Percentiles rank a stretch among this genome's conserved stretches.
Conservation (phyloP, 78 protist genomes). For the Dictyostelium capitatum region DNA sequence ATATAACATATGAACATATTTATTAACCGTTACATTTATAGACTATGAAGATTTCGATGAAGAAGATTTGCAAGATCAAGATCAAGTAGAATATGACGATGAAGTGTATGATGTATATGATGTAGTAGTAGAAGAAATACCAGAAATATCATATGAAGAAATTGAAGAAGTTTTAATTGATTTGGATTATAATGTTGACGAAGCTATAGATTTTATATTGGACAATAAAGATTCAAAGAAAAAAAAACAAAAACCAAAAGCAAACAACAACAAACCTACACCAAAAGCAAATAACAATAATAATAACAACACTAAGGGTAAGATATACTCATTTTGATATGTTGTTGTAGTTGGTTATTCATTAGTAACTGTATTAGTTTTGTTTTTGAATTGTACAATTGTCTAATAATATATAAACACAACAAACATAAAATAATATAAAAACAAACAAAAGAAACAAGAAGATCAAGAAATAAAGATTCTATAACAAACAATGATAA, state of each 20-base stretch:
- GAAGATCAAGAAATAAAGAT: conserved; percentile 15
- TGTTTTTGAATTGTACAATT: not conserved
- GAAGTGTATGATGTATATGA: conserved; percentile 77
- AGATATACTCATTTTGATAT: not conserved
- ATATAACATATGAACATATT: too few relatives aligned
- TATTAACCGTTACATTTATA: not conserved
- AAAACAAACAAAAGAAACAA: not conserved
- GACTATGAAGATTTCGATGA: conserved; percentile 46
- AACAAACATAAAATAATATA: not conserved
- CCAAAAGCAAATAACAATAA: not conserved
- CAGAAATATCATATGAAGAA: conserved; percentile 38
- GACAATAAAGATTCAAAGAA: not conserved
- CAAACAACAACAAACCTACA: conserved; percentile 11
- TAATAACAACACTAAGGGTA: not conserved
- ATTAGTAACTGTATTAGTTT: not conserved
- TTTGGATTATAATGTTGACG: conserved; percentile 52
- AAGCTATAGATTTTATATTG: conserved; percentile 31
- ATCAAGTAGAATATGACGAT: not conserved
- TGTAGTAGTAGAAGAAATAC: conserved; percentile 13
- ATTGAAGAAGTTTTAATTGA: conserved; percentile 53
- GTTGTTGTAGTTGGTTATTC: not conserved
- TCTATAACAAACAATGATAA: not conserved
- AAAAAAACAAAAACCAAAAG: not conserved
- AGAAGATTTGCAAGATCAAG: not conserved
- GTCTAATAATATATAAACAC: not conserved